Evolutionary conservation across 192 early-diverging fungal genomes (phyloP), one percentile per base, ranked within the genome.

Genomic region (Backusella macrospora): DNA sequence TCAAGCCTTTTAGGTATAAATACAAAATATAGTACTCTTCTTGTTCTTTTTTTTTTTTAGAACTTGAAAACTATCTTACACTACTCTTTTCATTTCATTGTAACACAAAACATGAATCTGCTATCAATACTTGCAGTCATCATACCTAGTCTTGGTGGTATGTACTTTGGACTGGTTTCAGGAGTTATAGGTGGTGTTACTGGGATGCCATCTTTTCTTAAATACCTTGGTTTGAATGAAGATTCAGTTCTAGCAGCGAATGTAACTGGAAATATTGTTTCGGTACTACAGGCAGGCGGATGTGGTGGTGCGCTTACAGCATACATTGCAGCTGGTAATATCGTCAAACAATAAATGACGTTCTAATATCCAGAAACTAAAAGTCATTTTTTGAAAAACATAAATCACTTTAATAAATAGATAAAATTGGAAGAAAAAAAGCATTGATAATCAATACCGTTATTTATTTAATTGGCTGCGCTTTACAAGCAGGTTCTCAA

Each of bases 201-300:
- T 1, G 65, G 40, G 4, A 66, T 40, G 18, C 65, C 65, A n/a
- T 18, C 65, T 21, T 66, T 66, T 1, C 9, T 40, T 18, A 38
- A 38, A 12, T 66, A 66, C 9, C 18, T 66, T 21, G 65, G n/a
- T 21, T 18, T 66, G n/a, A 15, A 40, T 12, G 39, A 39, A 4
- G 40, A 66, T 4, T 43, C n/a, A 12, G 10, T 13, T 21, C 38
- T 43, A 5, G 4, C 65, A 38, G 18, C 37, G 0, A 38, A 66
- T 5, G 40, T 66, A 7, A 66, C 37, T 2, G 65, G 65, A 66
- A 66, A 66, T 66, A 66, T 66, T 40, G 65, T 66, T 2, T 66
- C 65, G 43, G n/a, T 66, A 5, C 43, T 66, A 66, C 65, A 66
- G 21, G 65, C 65, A 5, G 65, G 65, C 40, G 65, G 38, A 66